Evolutionary conservation across 2,329 filamentous ascomycete species (phyloP).

Genomic region (Sporothrix humicola): DNA sequence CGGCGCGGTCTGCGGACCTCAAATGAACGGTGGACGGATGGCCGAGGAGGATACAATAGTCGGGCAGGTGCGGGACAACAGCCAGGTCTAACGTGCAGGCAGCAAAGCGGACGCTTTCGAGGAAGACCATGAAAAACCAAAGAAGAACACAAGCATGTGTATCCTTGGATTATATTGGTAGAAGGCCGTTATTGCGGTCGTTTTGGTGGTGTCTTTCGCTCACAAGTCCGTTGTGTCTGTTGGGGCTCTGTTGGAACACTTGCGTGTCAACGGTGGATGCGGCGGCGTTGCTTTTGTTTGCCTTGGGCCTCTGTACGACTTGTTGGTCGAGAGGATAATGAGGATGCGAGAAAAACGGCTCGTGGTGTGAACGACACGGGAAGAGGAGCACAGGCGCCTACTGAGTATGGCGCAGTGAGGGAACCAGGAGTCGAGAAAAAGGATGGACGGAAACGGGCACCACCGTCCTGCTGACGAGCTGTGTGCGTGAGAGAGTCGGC

Average conservation of each 20-base stretch:
- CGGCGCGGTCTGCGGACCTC: constrained; percentile 12
- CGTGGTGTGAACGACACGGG: constrained; percentile 18
- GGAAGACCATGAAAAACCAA: no score
- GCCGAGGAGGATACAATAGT: background rate
- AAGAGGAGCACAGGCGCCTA: background rate
- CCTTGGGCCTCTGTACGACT: background rate
- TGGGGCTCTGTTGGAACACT: background rate
- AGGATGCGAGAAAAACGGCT: background rate
- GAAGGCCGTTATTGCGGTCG: no score
- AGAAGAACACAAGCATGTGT: no score
- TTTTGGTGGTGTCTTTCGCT: background rate
- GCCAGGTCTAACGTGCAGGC: background rate
- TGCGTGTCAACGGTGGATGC: background rate
- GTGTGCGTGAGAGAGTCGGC: background rate
- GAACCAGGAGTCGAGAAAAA: background rate
- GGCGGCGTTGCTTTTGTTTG: background rate
- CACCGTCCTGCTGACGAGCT: background rate
- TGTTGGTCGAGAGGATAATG: background rate
- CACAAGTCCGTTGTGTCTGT: background rate
- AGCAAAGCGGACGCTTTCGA: no score
- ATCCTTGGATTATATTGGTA: no score
- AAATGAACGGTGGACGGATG: background rate
- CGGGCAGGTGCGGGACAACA: background rate
- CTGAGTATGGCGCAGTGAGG: background rate
- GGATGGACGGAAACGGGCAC: background rate